Base-by-base conservation (phyloP, 179 eudicot species). In the Spergularia azorica region DNA sequence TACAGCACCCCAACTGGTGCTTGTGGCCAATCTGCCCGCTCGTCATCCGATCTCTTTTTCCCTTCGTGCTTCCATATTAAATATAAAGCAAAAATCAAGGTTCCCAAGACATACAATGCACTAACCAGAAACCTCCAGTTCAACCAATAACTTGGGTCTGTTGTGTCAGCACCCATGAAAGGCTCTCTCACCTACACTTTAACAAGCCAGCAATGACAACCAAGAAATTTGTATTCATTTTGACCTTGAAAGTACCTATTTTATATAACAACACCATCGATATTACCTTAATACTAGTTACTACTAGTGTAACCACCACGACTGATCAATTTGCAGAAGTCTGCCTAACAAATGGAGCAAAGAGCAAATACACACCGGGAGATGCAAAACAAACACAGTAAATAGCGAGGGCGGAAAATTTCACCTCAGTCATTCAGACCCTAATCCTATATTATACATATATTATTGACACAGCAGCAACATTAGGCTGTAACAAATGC, bases 81-180 rank as follows among this genome's bases (percentile, higher is more conserved):
- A 58, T 87, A 67, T 20, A 78, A 68, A 46, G 91, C 86, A 46
- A 73, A 77, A 18, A 81, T 69, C 64, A 84, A 83, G 63, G 87
- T 73, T 59, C 81, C 64, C 51, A 90, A 78, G 67, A 95, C 68
- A 86, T 86, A 91, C 82, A 89, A 17, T 66, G 89, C 97, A 83
- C 96, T 90, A 38, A 91, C 65, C 56, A 90, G 85, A 86, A 91
- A 91, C 74, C 98, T 89, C 98, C 98, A 95, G 75, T 95, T 95
- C 83, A 95, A 77, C 99, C 99, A 95, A 82, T 95, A 95, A 82
- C 89, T 82, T 39, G 76, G 84, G 67, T 77, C 86, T 20, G 91
- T 94, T 16, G 98, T 94, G 82, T 92, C 91, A 39, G 80, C 72
- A 8, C 82, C 81, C 96, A 90, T 91, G 58, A 39, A 51, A 70